These are phyloP conservation scores for Phytophthora pistaciae DNA, from an alignment of 352 stramenopile species.

Conservation along the genomic window DNA sequence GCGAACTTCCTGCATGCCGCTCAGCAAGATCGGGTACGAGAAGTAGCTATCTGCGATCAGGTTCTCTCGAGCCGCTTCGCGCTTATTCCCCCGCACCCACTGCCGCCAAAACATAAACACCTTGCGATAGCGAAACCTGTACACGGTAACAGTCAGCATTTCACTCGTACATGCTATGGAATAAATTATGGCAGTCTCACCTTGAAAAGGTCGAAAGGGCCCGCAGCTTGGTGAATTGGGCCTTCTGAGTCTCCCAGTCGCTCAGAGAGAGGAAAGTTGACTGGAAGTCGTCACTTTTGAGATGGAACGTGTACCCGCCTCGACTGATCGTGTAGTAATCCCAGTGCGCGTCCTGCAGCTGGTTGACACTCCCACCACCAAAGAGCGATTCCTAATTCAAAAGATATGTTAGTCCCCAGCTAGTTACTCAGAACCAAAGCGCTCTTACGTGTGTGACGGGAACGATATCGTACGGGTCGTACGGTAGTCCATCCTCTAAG, in stretches of 20 bases:
- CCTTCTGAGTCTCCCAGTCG: slow-evolving; percentile 68
- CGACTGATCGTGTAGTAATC: slow-evolving; percentile 82
- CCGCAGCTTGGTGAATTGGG: slow-evolving; percentile 46
- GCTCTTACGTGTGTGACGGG: slow-evolving; percentile 61
- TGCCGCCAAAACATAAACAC: slow-evolving; percentile 68
- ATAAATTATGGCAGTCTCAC: slow-evolving; percentile 24
- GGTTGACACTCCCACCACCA: slow-evolving; percentile 30
- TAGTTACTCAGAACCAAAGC: neutral
- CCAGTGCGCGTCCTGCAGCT: slow-evolving; percentile 44
- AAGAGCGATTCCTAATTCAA: slow-evolving; percentile 31
- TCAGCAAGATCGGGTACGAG: slow-evolving; percentile 44
- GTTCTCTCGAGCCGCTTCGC: slow-evolving; percentile 49
- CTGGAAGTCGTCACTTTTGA: slow-evolving; percentile 53
- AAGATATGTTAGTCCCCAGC: neutral
- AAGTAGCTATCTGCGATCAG: slow-evolving; percentile 64
- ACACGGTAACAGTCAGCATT: neutral
- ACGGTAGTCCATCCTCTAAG: slow-evolving; percentile 49
- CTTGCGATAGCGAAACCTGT: slow-evolving; percentile 77
- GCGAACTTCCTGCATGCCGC: slow-evolving; percentile 46
- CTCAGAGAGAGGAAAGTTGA: slow-evolving; percentile 49
- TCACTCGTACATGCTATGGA: neutral
- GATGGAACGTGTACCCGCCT: slow-evolving; percentile 68
- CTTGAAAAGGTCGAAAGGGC: slow-evolving; percentile 56
- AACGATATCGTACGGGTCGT: slow-evolving; percentile 79
- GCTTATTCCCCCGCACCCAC: slow-evolving; percentile 53